phyloP scores from a whole-genome alignment of 1,139 yeast species.

The Yamadazyma atmosphaerica region DNA sequence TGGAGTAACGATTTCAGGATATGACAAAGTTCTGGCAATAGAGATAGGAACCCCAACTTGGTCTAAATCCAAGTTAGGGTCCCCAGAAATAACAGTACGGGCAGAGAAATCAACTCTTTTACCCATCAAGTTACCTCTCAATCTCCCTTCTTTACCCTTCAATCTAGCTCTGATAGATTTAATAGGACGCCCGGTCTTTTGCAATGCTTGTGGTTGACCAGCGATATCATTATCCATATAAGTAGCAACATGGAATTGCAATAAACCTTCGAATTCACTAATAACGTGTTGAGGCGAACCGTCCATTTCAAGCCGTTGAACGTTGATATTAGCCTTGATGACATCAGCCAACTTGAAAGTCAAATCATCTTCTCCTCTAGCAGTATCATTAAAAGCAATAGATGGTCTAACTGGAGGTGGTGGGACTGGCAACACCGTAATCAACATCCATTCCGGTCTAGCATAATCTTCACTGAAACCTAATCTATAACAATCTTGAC shows the following conservation, averaged over 20 bases:
- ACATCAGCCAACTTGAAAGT: slow-evolving; percentile 97
- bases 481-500: slow-evolving; percentile 75
- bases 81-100: slow-evolving; percentile 99
- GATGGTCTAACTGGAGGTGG: slow-evolving; percentile 99
- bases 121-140: slow-evolving; percentile 98
- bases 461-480: slow-evolving; percentile 97
- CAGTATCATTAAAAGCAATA: slow-evolving; percentile 97
- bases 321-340: slow-evolving; percentile 92
- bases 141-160: slow-evolving; percentile 98
- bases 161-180: slow-evolving; percentile 97
- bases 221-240: slow-evolving; percentile 99
- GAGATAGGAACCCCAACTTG: slow-evolving; percentile 99
- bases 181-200: slow-evolving; percentile 98
- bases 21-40: slow-evolving; percentile 91
- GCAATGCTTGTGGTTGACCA: slow-evolving; percentile 99
- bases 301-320: slow-evolving; percentile 93
- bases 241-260: slow-evolving; percentile 98
- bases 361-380: slow-evolving; percentile 98
- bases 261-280: slow-evolving; percentile 90
- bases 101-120: slow-evolving; percentile 99
- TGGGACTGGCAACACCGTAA: slow-evolving; percentile 98
- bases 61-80: slow-evolving; percentile 94
- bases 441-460: slow-evolving; percentile 97
- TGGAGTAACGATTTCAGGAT: slow-evolving; percentile 97
- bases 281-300: slow-evolving; percentile 99